Evolutionary conservation across 108 stramenopile genomes (phyloP).

Genomic region (Mayamaea pseudoterrestris): DNA sequence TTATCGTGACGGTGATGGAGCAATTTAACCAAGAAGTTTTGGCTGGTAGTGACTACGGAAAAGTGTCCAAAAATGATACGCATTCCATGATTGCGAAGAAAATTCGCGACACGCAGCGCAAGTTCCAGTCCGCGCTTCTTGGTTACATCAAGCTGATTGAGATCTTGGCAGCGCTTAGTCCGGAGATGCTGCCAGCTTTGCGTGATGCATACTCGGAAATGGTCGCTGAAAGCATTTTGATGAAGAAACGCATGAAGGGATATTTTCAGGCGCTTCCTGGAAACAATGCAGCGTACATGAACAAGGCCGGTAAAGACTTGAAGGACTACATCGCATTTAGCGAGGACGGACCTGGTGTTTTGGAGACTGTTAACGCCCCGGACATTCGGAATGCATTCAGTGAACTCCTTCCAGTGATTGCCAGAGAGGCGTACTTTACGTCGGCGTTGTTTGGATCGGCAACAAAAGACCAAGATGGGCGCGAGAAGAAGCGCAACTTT

Average conservation of each 20-base stretch:
- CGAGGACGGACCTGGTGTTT: slow-evolving; percentile 9
- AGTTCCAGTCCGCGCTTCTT: slow-evolving; percentile 78
- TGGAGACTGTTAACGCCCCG: slow-evolving; percentile 59
- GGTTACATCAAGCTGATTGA: slow-evolving; percentile 79
- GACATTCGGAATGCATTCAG: slow-evolving; percentile 58
- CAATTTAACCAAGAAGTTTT: slow-evolving; percentile 62
- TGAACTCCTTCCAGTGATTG: slow-evolving; percentile 73
- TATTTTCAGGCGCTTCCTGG: slow-evolving; percentile 78
- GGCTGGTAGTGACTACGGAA: slow-evolving; percentile 38
- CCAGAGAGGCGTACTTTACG: slow-evolving; percentile 80
- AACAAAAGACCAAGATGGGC: slow-evolving; percentile 64
- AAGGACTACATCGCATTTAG: slow-evolving; percentile 43
- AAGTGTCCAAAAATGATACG: slow-evolving; percentile 64
- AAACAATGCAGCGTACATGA: slow-evolving; percentile 56
- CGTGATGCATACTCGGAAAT: slow-evolving; percentile 77
- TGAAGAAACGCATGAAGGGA: slow-evolving; percentile 79
- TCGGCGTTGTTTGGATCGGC: slow-evolving; percentile 77
- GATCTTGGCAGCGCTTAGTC: slow-evolving; percentile 68
- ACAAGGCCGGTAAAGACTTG: slow-evolving; percentile 47
- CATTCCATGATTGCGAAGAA: slow-evolving; percentile 74
- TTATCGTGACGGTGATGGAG: slow-evolving; percentile 80
- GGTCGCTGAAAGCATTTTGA: slow-evolving; percentile 78
- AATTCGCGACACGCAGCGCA: slow-evolving; percentile 73
- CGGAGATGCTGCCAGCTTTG: slow-evolving; percentile 65
- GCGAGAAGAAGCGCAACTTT: slow-evolving; percentile 84